These are phyloP conservation scores for Diplodia scrobiculata DNA, from an alignment of 2,329 filamentous ascomycete genomes.

Conservation along the genomic window DNA sequence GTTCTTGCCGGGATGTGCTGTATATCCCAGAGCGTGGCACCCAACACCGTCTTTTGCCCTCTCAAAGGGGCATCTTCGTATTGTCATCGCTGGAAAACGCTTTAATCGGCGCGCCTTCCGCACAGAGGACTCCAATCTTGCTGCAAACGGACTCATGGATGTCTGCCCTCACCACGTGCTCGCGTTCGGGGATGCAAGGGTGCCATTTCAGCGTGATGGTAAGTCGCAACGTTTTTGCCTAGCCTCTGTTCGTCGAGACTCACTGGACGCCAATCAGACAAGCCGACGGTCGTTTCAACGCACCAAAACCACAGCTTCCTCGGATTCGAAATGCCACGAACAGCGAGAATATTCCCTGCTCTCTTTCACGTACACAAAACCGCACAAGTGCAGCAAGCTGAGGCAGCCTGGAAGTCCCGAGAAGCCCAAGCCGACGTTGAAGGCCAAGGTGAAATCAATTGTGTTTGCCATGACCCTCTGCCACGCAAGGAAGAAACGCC, in stretches of 20 bases:
- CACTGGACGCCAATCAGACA: not conserved
- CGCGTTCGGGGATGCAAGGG: slow-evolving; percentile 5
- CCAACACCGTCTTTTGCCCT: slow-evolving; percentile 17
- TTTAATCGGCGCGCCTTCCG: not conserved
- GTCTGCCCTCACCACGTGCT: not conserved
- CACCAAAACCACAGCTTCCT: not conserved
- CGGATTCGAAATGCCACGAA: slow-evolving; percentile 2
- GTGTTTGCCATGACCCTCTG: slow-evolving; percentile 14
- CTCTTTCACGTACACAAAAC: slow-evolving; percentile 12
- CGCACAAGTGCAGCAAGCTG: slow-evolving; percentile 1
- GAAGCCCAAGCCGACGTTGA: slow-evolving; percentile 7
- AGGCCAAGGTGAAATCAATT: slow-evolving; percentile 6
- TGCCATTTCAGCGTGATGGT: slow-evolving; percentile 10
- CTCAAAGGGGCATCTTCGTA: not conserved
- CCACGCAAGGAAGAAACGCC: not conserved
- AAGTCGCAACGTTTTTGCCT: not conserved
- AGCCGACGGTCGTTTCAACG: slow-evolving; percentile 2
- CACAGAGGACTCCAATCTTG: too few relatives aligned
- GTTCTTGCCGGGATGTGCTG: slow-evolving; percentile 15
- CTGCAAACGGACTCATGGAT: not conserved
- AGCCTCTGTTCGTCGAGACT: not conserved
- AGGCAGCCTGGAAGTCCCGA: not conserved
- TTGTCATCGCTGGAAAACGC: not conserved
- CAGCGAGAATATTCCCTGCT: slow-evolving; percentile 14
- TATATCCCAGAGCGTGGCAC: slow-evolving; percentile 1